Evolutionary conservation across 2,329 filamentous ascomycete species (phyloP).

Genomic region (Aspergillus luchuensis): DNA sequence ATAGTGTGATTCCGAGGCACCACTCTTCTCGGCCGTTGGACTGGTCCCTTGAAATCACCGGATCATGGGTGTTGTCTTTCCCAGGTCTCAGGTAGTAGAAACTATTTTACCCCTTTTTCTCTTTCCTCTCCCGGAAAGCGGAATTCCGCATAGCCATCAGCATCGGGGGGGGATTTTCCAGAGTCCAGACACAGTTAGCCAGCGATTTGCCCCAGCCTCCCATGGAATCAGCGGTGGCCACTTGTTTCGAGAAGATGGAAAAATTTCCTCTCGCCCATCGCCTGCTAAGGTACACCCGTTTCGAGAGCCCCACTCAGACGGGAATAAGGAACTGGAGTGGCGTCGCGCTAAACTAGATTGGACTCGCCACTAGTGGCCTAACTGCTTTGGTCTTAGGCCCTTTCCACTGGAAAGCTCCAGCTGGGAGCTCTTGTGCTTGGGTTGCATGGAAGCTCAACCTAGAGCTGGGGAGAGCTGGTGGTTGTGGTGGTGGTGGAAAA

Average conservation of each 20-base stretch:
- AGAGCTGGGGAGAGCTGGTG: constrained; percentile 25
- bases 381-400: constrained; percentile 8
- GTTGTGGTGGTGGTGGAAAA: neutral
- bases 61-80: neutral
- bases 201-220: neutral
- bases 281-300: constrained; percentile 12
- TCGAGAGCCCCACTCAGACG: constrained; percentile 21
- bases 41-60: neutral
- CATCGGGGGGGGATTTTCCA: neutral
- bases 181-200: neutral
- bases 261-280: constrained; percentile 10
- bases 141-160: neutral
- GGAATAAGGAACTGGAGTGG: constrained; percentile 29
- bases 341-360: constrained; percentile 23
- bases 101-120: constrained; percentile 1
- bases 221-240: constrained; percentile 11
- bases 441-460: constrained; percentile 22
- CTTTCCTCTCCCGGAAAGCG: neutral
- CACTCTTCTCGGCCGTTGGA: constrained; percentile 14
- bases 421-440: constrained; percentile 21
- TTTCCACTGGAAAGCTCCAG: constrained; percentile 17
- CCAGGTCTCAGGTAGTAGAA: neutral
- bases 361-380: constrained; percentile 17
- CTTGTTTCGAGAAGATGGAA: constrained; percentile 4
- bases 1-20: constrained; percentile 19